Conservation (phyloP, 768 basidiomycete genomes). For the Collybia nuda region DNA sequence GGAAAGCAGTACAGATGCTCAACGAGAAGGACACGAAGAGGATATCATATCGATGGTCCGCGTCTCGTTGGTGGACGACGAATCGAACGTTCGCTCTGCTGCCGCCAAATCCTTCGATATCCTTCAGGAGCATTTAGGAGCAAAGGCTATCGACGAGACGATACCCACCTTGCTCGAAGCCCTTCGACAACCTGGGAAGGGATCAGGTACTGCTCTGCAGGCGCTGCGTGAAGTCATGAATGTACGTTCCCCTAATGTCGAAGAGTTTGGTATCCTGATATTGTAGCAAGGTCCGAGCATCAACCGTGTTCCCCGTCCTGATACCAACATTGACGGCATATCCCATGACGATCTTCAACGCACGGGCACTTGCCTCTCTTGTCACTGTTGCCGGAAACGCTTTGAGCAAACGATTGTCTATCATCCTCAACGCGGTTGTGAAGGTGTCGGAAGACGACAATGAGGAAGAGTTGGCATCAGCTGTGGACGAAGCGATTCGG, state of each 20-base stretch:
- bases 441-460: constrained; percentile 69
- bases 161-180: constrained; percentile 95
- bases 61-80: constrained; percentile 83
- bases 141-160: constrained; percentile 92
- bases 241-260: constrained; percentile 42
- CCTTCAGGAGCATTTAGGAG: constrained; percentile 89
- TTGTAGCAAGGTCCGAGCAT: constrained; percentile 73
- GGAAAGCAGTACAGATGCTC: constrained; percentile 79
- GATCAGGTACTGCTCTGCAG: constrained; percentile 93
- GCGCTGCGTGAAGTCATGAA: constrained; percentile 94
- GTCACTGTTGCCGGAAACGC: constrained; percentile 94
- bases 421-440: constrained; percentile 78
- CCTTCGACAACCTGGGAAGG: constrained; percentile 87
- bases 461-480: constrained; percentile 68
- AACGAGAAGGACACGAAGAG: constrained; percentile 86
- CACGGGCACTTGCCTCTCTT: constrained; percentile 83
- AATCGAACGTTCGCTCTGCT: constrained; percentile 81
- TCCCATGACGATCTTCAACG: constrained; percentile 96
- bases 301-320: constrained; percentile 95
- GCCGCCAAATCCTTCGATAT: constrained; percentile 89
- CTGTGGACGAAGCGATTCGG: constrained; percentile 72
- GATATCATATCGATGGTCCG: constrained; percentile 87
- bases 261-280: constrained; percentile 2
- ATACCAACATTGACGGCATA: constrained; percentile 89
- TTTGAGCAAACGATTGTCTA: constrained; percentile 77